Conservation (phyloP, 768 basidiomycete genomes). For the Kwoniella sp. region DNA sequence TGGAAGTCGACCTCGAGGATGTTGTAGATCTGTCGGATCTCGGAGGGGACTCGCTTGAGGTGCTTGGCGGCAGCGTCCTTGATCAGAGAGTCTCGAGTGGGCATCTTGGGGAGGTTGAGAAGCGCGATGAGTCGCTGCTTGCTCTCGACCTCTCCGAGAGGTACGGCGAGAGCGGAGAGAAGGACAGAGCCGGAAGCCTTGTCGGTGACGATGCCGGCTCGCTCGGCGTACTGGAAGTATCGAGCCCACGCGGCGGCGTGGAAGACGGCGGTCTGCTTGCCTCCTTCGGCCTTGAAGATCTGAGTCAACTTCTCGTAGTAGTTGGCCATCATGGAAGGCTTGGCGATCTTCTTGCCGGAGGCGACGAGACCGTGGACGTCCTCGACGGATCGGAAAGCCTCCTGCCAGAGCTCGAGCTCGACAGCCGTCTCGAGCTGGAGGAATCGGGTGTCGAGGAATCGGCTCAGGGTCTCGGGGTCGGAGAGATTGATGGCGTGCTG, state of each 20-base stretch:
- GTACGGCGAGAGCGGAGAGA: slow-evolving; percentile 86
- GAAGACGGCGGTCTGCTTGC: slow-evolving; percentile 77
- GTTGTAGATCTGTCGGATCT: slow-evolving; percentile 73
- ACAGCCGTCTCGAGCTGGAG: slow-evolving; percentile 94
- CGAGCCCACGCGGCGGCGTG: slow-evolving; percentile 94
- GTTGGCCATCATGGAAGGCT: slow-evolving; percentile 95
- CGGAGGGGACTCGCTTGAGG: slow-evolving; percentile 66
- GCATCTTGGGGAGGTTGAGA: slow-evolving; percentile 74
- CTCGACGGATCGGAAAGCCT: slow-evolving; percentile 96
- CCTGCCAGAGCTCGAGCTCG: slow-evolving; percentile 97
- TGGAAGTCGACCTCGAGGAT: slow-evolving; percentile 90
- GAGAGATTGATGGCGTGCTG: slow-evolving; percentile 90
- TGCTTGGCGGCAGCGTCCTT: slow-evolving; percentile 82
- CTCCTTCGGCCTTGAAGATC: slow-evolving; percentile 75
- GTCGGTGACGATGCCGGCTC: slow-evolving; percentile 63
- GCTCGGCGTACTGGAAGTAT: slow-evolving; percentile 60
- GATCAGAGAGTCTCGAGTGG: slow-evolving; percentile 79
- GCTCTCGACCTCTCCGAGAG: slow-evolving; percentile 62
- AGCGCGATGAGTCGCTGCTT: slow-evolving; percentile 73
- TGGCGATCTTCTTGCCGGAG: slow-evolving; percentile 76
- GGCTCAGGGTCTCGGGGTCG: slow-evolving; percentile 88
- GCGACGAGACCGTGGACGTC: slow-evolving; percentile 89
- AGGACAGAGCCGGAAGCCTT: slow-evolving; percentile 86
- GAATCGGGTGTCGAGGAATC: slow-evolving; percentile 94
- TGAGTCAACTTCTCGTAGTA: slow-evolving; percentile 97